These are phyloP conservation scores for Phallus indusiatus DNA, from an alignment of 768 basidiomycete genomes.

Conservation along the genomic window DNA sequence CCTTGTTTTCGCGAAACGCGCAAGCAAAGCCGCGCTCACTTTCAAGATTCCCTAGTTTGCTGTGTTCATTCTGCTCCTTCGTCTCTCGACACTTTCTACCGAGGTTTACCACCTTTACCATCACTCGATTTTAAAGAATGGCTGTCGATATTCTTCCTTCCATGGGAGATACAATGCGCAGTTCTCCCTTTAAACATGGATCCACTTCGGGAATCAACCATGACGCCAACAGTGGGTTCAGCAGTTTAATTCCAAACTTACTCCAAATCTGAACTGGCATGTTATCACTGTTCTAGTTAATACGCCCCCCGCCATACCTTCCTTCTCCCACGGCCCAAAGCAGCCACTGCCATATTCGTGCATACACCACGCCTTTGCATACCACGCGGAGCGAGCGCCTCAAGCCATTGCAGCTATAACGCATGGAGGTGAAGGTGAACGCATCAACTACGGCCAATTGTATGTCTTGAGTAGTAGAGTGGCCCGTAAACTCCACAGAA, in stretches of 20 bases:
- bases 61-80: background rate
- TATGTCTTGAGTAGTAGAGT: conserved; percentile 39
- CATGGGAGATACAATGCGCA: background rate
- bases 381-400: conserved; percentile 33
- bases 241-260: background rate
- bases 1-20: background rate
- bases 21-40: too few species aligned
- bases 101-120: background rate
- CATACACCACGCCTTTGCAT: conserved; percentile 48
- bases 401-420: conserved; percentile 39
- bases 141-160: background rate
- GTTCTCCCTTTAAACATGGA: background rate
- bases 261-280: background rate
- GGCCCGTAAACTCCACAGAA: conserved; percentile 32
- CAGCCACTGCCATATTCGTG: conserved; percentile 33
- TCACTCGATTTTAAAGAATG: background rate
- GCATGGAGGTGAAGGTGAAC: conserved; percentile 22
- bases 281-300: background rate
- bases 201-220: background rate
- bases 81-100: background rate
- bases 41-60: too few species aligned
- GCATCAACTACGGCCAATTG: conserved; percentile 42
- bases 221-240: background rate
- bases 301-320: background rate
- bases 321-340: conserved; percentile 21